Conservation (phyloP, 805 yeast genomes). For the Schizosaccharomyces octosporus region DNA sequence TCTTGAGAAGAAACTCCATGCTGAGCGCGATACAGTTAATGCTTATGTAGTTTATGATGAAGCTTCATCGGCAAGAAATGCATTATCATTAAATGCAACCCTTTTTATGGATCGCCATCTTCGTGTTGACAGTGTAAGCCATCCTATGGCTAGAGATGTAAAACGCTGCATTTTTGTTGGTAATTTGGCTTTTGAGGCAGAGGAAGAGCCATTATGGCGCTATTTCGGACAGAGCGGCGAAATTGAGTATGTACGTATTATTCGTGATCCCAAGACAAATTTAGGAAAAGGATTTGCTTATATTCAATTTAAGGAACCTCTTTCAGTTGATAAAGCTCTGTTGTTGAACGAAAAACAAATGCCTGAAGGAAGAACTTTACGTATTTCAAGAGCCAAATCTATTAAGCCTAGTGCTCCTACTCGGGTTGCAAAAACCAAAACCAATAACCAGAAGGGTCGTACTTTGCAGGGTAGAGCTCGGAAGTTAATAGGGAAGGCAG, state of each 20-base stretch:
- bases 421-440: slow-evolving; percentile 3
- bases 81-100: slow-evolving; percentile 34
- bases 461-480: slow-evolving; percentile 63
- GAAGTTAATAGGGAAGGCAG: slow-evolving; percentile 53
- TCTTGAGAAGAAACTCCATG: slow-evolving; percentile 52
- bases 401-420: slow-evolving; percentile 5
- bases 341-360: slow-evolving; percentile 46
- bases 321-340: slow-evolving; percentile 60
- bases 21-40: slow-evolving; percentile 56
- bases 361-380: slow-evolving; percentile 27
- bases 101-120: slow-evolving; percentile 51
- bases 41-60: slow-evolving; percentile 59
- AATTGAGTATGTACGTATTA: slow-evolving; percentile 69
- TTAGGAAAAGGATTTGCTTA: slow-evolving; percentile 94
- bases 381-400: slow-evolving; percentile 49
- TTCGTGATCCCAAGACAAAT: slow-evolving; percentile 81
- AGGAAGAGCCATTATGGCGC: slow-evolving; percentile 70
- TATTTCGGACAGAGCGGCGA: slow-evolving; percentile 44
- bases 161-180: slow-evolving; percentile 77
- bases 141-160: slow-evolving; percentile 59
- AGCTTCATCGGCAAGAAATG: slow-evolving; percentile 23
- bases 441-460: slow-evolving; percentile 37
- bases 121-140: slow-evolving; percentile 80
- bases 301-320: slow-evolving; percentile 50
- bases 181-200: slow-evolving; percentile 75